Evolutionary conservation across 176 grass and related monocot species (phyloP).

Genomic region (Triticum urartu): DNA sequence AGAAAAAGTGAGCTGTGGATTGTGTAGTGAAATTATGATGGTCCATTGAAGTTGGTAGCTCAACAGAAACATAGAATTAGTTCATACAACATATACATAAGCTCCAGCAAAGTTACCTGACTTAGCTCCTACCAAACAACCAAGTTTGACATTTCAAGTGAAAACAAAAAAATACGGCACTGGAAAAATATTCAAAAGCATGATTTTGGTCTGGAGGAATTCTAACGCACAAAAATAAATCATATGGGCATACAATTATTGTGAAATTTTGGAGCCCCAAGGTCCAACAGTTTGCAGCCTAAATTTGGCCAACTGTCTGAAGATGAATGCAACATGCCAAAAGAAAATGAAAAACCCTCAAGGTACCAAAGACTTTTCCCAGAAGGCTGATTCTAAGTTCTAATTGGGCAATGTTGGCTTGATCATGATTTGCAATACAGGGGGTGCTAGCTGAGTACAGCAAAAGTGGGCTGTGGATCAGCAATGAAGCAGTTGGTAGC

Average conservation of each 20-base stretch:
- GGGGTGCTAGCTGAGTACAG: not conserved
- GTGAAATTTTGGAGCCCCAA: not conserved
- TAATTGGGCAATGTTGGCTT: not conserved
- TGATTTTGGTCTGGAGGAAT: not conserved
- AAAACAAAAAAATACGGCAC: not conserved
- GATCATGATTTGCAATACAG: not conserved
- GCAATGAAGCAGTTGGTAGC: not conserved
- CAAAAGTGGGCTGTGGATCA: not conserved
- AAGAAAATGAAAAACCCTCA: not conserved
- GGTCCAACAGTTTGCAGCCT: conserved; percentile 5
- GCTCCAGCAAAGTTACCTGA: no score
- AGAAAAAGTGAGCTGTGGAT: no score
- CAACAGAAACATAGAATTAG: no score
- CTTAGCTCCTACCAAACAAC: no score
- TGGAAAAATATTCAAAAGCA: not conserved
- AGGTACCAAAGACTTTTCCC: not conserved
- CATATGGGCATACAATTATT: not conserved
- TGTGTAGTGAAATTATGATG: no score
- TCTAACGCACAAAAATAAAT: not conserved
- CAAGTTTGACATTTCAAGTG: no score
- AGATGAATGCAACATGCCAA: not conserved
- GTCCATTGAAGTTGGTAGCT: no score
- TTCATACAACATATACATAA: no score
- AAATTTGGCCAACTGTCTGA: conserved; percentile 12
- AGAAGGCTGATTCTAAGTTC: not conserved